Evolutionary conservation across 2,329 filamentous ascomycete genomes (phyloP), one percentile per base, ranked within the genome.

Genomic region (Colletotrichum horii): DNA sequence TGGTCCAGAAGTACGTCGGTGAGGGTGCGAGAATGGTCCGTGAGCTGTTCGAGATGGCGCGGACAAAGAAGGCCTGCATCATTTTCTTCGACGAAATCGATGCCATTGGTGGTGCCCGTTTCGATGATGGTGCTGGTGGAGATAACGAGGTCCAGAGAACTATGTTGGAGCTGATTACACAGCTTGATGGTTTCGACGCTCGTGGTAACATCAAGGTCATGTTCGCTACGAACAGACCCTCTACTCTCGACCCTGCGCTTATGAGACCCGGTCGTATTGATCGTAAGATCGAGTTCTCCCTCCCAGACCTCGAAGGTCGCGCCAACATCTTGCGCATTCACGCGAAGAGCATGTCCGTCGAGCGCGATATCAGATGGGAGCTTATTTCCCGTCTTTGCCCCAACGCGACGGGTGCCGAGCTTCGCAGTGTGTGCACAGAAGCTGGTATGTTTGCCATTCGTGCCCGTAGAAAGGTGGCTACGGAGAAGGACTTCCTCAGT

Each of bases 51-150:
- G 97, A 99, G 88, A 99, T 99, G 97, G 97, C 97, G 12, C 93
- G 97, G 80, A 98, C 97, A 73, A 99, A 99, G 91, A 99, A 99
- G 88, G 97, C 97, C 1, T 99, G 97, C 86, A 99, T 99, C 83
- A 99, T 99, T 87, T 99, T 99, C 93, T 98, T 98, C 83, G 97
- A 99, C 84, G 97, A 99, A 88, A 97, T 98, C 77, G 96, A 98
- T 85, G 96, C 96, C 65, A 95, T 98, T 71, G 96, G 96, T 83
- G 96, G 96, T 80, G 96, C 96, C 52, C 95, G 96, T 85, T 98
- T 98, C 83, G 96, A 98, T 82, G 96, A 98, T 80, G 96, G 96
- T 79, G 96, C 96, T 77, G 96, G 96, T 80, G 96, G 96, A 82
- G 96, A 98, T 86, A 98, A 98, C 83, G 96, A 98, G 85, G 96